Evolutionary conservation across 2,329 filamentous ascomycete genomes (phyloP), one percentile per base, ranked within the genome.

Genomic region (Didymella exigua): DNA sequence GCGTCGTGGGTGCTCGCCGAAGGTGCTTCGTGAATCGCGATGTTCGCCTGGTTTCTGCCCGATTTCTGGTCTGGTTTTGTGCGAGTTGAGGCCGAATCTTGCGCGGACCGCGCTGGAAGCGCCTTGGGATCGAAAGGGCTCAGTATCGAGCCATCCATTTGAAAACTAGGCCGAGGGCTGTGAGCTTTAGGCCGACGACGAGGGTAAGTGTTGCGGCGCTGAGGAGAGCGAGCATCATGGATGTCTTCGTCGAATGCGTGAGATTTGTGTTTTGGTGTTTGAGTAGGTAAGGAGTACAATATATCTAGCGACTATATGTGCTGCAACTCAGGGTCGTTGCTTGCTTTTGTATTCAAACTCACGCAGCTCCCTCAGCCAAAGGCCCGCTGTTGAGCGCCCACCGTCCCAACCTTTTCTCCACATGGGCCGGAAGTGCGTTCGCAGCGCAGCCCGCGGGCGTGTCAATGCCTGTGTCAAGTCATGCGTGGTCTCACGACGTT

Each of bases 161-260:
- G 37, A 73, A 58, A 1, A 65, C 63, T 38, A 73, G 55, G 1
- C 60, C 67, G 4, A 72, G 41, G 7, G 71, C 70, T 13, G 70
- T 60, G 43, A 73, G 66, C 49, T 73, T 72, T 14, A 73, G 49
- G 18, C 63, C 62, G 8, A 66, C 59, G 48, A 73, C 58, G 44
- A 72, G 52, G 26, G 69, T 38, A 19, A 72, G 46, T 33, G 52
- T 46, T 41, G 46, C 52, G 9, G 41, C 52, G 52, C 52, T 41
- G 41, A 55, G 46, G 27, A 55, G 46, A 21, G 52, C 46, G 52
- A 49, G 36, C 52, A 55, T 55, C 14, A 5, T 38, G 19, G 36
- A 24, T 11, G 21, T 10, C 11, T 18, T 11, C 1, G 10, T 11
- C 13, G 13, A 3, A 33, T 19, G 24, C 9, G 24, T 9, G 21